Percentiles rank a stretch among this genome's conserved stretches.
Evolutionary conservation across 2,329 filamentous ascomycete species (phyloP).

Genomic region (Zasmidium citrigriseum): DNA sequence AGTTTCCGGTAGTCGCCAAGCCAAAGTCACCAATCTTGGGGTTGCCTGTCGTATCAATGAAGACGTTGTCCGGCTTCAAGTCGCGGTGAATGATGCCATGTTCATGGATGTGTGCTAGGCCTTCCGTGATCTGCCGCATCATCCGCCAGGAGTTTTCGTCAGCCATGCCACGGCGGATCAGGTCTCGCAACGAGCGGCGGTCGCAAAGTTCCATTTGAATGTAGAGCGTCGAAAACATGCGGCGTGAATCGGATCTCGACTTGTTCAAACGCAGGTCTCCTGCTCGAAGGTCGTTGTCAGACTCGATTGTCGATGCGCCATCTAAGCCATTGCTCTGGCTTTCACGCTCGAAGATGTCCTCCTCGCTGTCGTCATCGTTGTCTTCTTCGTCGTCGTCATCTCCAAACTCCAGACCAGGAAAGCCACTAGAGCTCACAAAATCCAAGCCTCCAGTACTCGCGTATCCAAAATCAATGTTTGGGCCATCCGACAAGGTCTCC

Average conservation of each 20-base stretch:
- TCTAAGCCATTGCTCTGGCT: conserved; percentile 40
- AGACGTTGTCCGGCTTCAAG: conserved; percentile 95
- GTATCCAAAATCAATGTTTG: conserved; percentile 59
- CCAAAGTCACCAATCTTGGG: conserved; percentile 98
- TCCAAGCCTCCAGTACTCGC: conserved; percentile 78
- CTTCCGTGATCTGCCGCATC: conserved; percentile 88
- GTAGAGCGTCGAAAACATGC: conserved; percentile 75
- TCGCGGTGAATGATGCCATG: conserved; percentile 94
- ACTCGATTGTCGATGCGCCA: conserved; percentile 28
- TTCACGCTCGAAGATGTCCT: conserved; percentile 26
- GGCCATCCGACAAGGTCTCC: conserved; percentile 51
- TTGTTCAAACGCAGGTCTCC: conserved; percentile 34
- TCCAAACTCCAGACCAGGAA: conserved; percentile 75
- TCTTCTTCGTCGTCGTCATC: conserved; percentile 52
- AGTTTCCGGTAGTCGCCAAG: conserved; percentile 65
- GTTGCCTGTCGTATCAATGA: conserved; percentile 86
- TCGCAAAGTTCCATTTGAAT: conserved; percentile 99
- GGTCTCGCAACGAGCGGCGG: conserved; percentile 83
- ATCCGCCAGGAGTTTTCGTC: conserved; percentile 85
- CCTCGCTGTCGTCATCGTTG: conserved; percentile 36
- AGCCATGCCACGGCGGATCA: conserved; percentile 75
- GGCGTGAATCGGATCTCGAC: conserved; percentile 49
- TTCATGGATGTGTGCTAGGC: conserved; percentile 83
- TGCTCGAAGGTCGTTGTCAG: conserved; percentile 6
- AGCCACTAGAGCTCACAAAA: conserved; percentile 85